Evolutionary conservation across 2,329 filamentous ascomycete species (phyloP).

Genomic region (Neofusicoccum cordaticola): DNA sequence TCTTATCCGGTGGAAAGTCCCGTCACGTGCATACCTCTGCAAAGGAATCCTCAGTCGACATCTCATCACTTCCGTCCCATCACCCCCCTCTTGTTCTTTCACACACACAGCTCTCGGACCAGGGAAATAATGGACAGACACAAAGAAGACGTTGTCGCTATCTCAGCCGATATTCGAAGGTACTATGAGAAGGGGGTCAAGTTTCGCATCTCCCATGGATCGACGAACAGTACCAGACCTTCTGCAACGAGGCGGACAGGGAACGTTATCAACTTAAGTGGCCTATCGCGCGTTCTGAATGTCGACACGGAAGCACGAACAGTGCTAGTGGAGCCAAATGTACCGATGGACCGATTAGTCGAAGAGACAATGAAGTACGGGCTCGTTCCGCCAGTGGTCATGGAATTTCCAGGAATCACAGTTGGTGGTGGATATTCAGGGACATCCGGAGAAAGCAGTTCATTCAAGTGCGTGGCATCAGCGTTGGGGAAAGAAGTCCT

Average conservation of each 20-base stretch:
- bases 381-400: slow-evolving; percentile 64
- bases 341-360: slow-evolving; percentile 64
- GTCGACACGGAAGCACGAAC: slow-evolving; percentile 55
- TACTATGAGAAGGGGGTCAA: slow-evolving; percentile 55
- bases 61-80: no score
- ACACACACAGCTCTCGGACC: no score
- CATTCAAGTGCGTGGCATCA: slow-evolving; percentile 55
- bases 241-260: slow-evolving; percentile 21
- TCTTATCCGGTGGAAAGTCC: no score
- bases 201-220: slow-evolving; percentile 73
- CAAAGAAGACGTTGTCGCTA: slow-evolving; percentile 43
- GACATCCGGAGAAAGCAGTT: slow-evolving; percentile 66
- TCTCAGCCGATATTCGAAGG: slow-evolving; percentile 46
- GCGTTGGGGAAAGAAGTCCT: no score
- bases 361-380: slow-evolving; percentile 54
- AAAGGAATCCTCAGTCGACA: no score
- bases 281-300: slow-evolving; percentile 59
- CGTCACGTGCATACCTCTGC: no score
- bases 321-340: slow-evolving; percentile 67
- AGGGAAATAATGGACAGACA: slow-evolving; percentile 35
- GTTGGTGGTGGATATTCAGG: slow-evolving; percentile 67
- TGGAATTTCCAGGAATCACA: slow-evolving; percentile 72
- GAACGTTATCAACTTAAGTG: slow-evolving; percentile 63
- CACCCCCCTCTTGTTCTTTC: no score
- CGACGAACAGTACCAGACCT: slow-evolving; percentile 71